These are phyloP conservation scores for bread wheat (Triticum aestivum) DNA, from an alignment of 176 grass and related monocot species.

Conservation along the genomic window IWGSC_CS_RefSeq_v2.1 NC_057804.1:34584459-34584958, in stretches of 20 bases:
- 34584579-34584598: neutral
- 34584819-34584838: neutral
- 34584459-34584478: neutral
- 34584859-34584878: constrained; percentile 83
- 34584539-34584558: neutral
- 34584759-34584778: constrained; percentile 16
- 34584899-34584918: constrained; percentile 79
- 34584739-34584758: constrained; percentile 96
- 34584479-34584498: neutral
- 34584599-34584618: constrained; percentile 14
- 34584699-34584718: constrained; percentile 81
- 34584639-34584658: constrained; percentile 99
- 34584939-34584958: neutral
- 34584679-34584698: constrained; percentile 86
- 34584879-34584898: constrained; percentile 57
- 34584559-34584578: neutral
- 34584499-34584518: neutral
- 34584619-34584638: constrained; percentile 66
- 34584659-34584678: constrained; percentile 69
- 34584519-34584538: neutral
- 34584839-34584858: constrained; percentile 21
- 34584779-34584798: neutral
- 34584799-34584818: neutral
- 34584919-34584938: constrained; percentile 43
- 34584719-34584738: constrained; percentile 78